Conservation (phyloP, 2,329 filamentous ascomycete species). For the Microdochium nivale region DNA sequence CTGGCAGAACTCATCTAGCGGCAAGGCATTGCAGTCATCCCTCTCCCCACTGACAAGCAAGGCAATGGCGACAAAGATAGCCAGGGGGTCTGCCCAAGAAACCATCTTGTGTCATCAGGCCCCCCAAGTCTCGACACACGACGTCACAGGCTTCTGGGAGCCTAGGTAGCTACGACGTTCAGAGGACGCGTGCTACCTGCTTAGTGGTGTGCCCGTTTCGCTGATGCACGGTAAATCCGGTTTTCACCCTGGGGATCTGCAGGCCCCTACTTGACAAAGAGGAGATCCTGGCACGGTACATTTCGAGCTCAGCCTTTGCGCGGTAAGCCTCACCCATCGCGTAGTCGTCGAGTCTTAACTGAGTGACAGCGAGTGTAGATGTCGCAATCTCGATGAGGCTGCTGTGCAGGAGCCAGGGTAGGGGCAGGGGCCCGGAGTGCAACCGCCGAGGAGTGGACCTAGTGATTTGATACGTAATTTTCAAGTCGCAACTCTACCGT, state of each 20-base stretch:
- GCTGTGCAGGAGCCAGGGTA: neutral
- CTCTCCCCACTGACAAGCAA: neutral
- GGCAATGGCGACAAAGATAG: neutral
- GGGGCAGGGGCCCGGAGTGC: neutral
- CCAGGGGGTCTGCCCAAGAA: neutral
- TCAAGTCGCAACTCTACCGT: too few species aligned
- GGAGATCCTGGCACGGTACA: neutral
- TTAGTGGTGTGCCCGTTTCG: neutral
- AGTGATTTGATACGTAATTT: neutral
- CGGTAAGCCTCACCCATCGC: neutral
- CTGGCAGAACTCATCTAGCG: neutral
- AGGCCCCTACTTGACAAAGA: too few species aligned
- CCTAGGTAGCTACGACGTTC: neutral
- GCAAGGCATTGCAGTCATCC: neutral
- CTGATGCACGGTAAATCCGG: neutral
- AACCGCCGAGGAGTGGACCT: neutral
- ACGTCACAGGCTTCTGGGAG: neutral
- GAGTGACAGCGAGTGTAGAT: too few species aligned
- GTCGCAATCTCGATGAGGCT: conserved; percentile 1
- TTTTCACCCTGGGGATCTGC: neutral
- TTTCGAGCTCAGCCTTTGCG: neutral
- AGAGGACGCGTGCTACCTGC: neutral
- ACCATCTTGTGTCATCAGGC: neutral
- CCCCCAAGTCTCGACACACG: neutral
- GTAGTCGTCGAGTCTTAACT: too few species aligned